Evolutionary conservation across 2,329 filamentous ascomycete species (phyloP), one percentile per base, ranked within the genome.

Genomic region (Botrytis hyacinthi): DNA sequence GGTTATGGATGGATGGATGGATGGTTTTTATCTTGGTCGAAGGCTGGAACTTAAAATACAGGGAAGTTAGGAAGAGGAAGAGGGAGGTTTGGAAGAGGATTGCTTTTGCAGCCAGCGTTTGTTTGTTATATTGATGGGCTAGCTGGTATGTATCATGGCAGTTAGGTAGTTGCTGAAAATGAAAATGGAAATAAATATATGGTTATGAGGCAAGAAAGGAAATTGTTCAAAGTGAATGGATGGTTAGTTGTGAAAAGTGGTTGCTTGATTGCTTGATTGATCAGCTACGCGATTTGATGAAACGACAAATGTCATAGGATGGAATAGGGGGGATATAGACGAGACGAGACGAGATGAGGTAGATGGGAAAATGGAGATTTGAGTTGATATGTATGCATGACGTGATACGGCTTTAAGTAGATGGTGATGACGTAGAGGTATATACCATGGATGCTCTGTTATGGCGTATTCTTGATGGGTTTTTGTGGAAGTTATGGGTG

Each of bases 201-300:
- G 26, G 3, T 54, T n/a, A 54, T n/a, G 26, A 51, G 12, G 48
- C 4, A 54, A 7, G 48, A 7, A 16, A n/a, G 22, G 10, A 14
- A n/a, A 6, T 0, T n/a, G 9, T n/a, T 14, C 10, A 51, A 6
- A 54, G n/a, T 35, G 18, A 4, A 22, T 59, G 57, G 3, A 10
- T 32, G 18, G 16, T 18, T 32, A 2, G 29, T 29, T 9, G 54
- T 18, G 18, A 18, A 32, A 10, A 32, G 29, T 29, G 16, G 20
- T 57, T 16, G 7, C 1, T 51, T 51, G 48, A 1, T 16, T 51
- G 5, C 0, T n/a, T n/a, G 12, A 1, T 42, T 42, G 40, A 4
- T 42, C 4, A 16, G 35, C 1, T 16, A 54, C 14, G 5, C 26
- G 0, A 16, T 7, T n/a, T 6, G 22, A 7, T n/a, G 2, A n/a